Base-by-base conservation (phyloP, 768 basidiomycete genomes). In the Leucosporidium scottii region DNA sequence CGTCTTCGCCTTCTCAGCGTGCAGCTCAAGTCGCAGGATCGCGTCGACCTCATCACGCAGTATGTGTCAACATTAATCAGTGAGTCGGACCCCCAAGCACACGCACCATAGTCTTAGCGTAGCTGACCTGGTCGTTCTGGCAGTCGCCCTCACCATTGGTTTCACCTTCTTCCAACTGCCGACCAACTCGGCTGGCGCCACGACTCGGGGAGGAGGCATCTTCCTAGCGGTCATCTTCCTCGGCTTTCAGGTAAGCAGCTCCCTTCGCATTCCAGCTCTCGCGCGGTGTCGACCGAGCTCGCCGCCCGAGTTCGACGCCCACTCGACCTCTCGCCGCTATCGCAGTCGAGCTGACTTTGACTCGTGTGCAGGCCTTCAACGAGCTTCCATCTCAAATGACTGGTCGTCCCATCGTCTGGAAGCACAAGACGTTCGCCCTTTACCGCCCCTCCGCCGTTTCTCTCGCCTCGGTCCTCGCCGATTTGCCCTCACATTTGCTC, bases 101-200 rank as follows among this genome's bases (percentile, higher is more conserved):
- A n/a, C n/a, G n/a, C n/a, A n/a, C n/a, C n/a, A n/a, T n/a, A n/a
- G n/a, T n/a, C n/a, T n/a, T n/a, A n/a, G n/a, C n/a, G n/a, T n/a
- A 86, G 53, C 85, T 87, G 77, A 80, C 86, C n/a, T 78, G 90
- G 17, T 89, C 87, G 82, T 87, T 89, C 83, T 69, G 62, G 27
- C 47, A 25, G 86, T 64, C 56, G 63, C 63, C 31, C 63, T 64
- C 56, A 50, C 56, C n/a, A 13, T 73, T 13, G 64, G 50, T 2
- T 49, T 31, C 25, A 39, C 68, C 13, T 94, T 85, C 80, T 85
- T 86, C 74, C 84, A 87, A 58, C 82, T 88, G 59, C 88, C 90
- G 2, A 74, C 82, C 18, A 86, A 87, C 0, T 84, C 91, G 9
- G 82, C 83, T 49, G 92, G 92, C 44, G 89, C 87, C 0, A 94